Conservation (phyloP, 2,329 filamentous ascomycete species). For the Ascomycota sp. region DNA sequence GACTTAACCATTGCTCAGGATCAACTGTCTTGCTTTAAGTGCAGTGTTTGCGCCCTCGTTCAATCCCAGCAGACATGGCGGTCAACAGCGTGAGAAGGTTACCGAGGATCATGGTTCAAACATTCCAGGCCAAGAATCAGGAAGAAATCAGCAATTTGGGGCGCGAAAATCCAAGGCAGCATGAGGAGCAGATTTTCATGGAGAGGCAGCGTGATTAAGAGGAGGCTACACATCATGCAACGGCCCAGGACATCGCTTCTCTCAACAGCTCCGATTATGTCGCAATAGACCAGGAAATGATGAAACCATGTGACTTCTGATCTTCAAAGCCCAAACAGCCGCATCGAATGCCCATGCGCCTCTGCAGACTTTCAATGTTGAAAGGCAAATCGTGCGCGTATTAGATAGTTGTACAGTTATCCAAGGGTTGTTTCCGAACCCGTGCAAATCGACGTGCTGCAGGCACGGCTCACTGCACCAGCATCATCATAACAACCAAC, state of each 20-base stretch:
- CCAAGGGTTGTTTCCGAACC: too few species aligned
- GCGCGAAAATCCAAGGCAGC: constrained; percentile 51
- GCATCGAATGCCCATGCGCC: too few species aligned
- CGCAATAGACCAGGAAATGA: constrained; percentile 90
- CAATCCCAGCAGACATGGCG: constrained; percentile 93
- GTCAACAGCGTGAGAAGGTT: constrained; percentile 79
- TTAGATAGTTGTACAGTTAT: too few species aligned
- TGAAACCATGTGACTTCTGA: constrained; percentile 4
- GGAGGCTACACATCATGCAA: constrained; percentile 15
- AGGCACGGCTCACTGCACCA: too few species aligned
- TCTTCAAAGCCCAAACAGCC: too few species aligned
- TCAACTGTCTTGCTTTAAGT: too few species aligned
- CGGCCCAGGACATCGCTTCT: constrained; percentile 34
- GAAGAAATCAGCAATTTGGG: constrained; percentile 92
- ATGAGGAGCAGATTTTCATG: constrained; percentile 56
- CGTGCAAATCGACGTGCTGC: too few species aligned
- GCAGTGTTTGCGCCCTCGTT: too few species aligned
- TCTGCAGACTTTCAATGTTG: too few species aligned
- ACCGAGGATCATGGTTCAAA: constrained; percentile 76
- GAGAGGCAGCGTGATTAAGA: constrained; percentile 45
- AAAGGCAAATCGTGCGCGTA: too few species aligned
- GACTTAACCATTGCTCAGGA: too few species aligned
- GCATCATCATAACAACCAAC: too few species aligned
- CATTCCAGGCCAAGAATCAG: constrained; percentile 63
- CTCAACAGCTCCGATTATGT: constrained; percentile 53